phyloP scores from a whole-genome alignment of 805 yeast species.

The Candida maltosa region DNA sequence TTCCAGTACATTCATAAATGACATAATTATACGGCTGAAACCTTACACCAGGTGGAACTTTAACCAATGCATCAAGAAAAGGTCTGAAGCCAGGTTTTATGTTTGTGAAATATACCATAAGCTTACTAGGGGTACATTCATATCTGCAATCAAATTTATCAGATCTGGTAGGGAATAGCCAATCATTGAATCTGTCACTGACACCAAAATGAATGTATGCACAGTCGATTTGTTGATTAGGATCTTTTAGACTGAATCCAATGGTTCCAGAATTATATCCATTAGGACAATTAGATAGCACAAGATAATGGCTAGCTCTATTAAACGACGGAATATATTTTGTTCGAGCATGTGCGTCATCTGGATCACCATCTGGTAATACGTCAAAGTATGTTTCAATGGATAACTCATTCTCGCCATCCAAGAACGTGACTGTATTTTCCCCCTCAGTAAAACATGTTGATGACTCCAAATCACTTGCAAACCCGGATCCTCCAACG shows the following conservation, averaged over 20 bases:
- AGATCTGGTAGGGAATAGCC: constrained; percentile 13
- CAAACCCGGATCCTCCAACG: constrained; percentile 13
- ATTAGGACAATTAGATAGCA: constrained; percentile 14
- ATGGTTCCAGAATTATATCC: constrained; percentile 20
- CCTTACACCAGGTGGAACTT: too few relatives aligned
- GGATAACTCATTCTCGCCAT: constrained; percentile 13
- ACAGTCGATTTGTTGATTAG: constrained; percentile 20
- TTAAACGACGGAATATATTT: constrained; percentile 13
- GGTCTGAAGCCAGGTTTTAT: constrained; percentile 23
- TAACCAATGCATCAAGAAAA: constrained; percentile 12
- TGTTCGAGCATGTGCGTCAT: too few relatives aligned
- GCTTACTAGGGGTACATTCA: constrained; percentile 9
- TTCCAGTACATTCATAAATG: constrained; percentile 10
- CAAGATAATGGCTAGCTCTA: constrained; percentile 10
- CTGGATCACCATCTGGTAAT: background rate
- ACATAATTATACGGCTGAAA: too few relatives aligned
- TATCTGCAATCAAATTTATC: constrained; percentile 3
- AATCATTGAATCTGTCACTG: constrained; percentile 15
- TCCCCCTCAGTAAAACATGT: constrained; percentile 14
- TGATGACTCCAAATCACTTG: constrained; percentile 17
- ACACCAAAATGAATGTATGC: constrained; percentile 11
- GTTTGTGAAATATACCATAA: constrained; percentile 10
- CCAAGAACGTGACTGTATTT: constrained; percentile 14
- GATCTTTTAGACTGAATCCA: too few relatives aligned
- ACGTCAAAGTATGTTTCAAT: constrained; percentile 9